Conservation (phyloP, 2,329 filamentous ascomycete species). For the Curvularia hawaiiensis region DNA sequence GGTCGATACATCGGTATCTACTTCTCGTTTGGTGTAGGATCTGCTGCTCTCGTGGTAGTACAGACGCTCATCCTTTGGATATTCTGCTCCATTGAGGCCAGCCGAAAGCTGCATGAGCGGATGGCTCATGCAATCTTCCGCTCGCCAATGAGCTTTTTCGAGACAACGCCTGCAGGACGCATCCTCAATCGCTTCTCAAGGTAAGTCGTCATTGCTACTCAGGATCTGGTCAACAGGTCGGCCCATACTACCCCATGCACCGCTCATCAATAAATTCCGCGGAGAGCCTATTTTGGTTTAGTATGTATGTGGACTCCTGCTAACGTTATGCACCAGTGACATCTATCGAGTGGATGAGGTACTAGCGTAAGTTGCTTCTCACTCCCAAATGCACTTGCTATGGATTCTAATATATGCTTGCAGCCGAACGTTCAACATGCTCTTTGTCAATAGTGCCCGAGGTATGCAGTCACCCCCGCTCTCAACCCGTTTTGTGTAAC, state of each 20-base stretch:
- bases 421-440: conserved; percentile 92
- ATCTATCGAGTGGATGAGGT: conserved; percentile 89
- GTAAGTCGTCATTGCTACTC: conserved; percentile 53
- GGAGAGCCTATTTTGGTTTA: not conserved
- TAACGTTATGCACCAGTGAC: conserved; percentile 57
- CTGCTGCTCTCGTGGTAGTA: conserved; percentile 80
- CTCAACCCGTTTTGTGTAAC: conserved; percentile 19
- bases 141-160: conserved; percentile 98
- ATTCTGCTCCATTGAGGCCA: conserved; percentile 99
- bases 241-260: conserved; percentile 11
- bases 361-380: conserved; percentile 63
- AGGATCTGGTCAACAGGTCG: conserved; percentile 10
- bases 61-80: conserved; percentile 98
- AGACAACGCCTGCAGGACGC: conserved; percentile 93
- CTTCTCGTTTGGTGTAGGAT: conserved; percentile 90
- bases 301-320: conserved; percentile 11
- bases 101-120: conserved; percentile 91
- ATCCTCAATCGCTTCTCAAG: conserved; percentile 97
- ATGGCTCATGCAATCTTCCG: conserved; percentile 98
- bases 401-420: conserved; percentile 32
- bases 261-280: not conserved
- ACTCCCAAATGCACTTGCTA: conserved; percentile 1
- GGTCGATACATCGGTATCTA: conserved; percentile 95
- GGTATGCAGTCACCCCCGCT: conserved; percentile 44
- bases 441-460: conserved; percentile 57